Percentiles rank a stretch among this genome's conserved stretches.
phyloP scores from a whole-genome alignment of 768 basidiomycete genomes.

The Postia placenta region DNA sequence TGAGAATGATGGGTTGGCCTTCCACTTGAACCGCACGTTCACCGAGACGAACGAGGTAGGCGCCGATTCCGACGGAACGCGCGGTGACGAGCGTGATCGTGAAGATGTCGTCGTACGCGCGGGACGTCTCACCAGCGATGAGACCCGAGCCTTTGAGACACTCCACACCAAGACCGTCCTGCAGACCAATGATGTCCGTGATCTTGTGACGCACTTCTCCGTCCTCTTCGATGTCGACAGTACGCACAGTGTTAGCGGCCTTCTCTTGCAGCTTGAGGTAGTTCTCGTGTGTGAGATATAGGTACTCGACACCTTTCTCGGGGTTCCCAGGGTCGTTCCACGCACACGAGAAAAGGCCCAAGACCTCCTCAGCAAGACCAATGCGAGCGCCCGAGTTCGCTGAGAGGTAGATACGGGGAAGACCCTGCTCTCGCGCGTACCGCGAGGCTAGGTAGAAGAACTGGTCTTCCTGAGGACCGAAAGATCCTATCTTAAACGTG shows the following conservation, averaged over 20 bases:
- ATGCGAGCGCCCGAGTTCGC: slow-evolving; percentile 98
- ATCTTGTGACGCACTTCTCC: slow-evolving; percentile 92
- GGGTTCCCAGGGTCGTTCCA: slow-evolving; percentile 81
- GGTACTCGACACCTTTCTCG: slow-evolving; percentile 93
- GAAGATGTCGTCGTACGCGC: slow-evolving; percentile 99
- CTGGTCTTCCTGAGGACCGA: slow-evolving; percentile 92
- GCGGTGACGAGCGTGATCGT: slow-evolving; percentile 98
- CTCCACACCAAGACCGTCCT: slow-evolving; percentile 96
- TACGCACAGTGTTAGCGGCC: slow-evolving; percentile 69
- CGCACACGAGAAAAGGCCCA: slow-evolving; percentile 83
- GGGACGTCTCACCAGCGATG: slow-evolving; percentile 96
- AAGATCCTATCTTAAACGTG: slow-evolving; percentile 97
- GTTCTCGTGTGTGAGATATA: slow-evolving; percentile 93
- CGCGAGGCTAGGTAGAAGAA: slow-evolving; percentile 95
- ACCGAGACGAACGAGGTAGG: slow-evolving; percentile 96
- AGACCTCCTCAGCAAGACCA: slow-evolving; percentile 89
- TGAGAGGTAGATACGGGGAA: slow-evolving; percentile 95
- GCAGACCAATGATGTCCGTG: slow-evolving; percentile 94
- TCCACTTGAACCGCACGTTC: slow-evolving; percentile 98
- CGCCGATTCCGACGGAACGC: slow-evolving; percentile 98
- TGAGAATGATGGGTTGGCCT: slow-evolving; percentile 98
- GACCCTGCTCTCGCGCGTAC: slow-evolving; percentile 81
- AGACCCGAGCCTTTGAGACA: slow-evolving; percentile 94
- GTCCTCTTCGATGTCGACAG: slow-evolving; percentile 76
- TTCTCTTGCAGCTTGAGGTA: slow-evolving; percentile 86